These are phyloP conservation scores for Phialophora tarda DNA, from an alignment of 2,329 filamentous ascomycete species.

Conservation along the genomic window DNA sequence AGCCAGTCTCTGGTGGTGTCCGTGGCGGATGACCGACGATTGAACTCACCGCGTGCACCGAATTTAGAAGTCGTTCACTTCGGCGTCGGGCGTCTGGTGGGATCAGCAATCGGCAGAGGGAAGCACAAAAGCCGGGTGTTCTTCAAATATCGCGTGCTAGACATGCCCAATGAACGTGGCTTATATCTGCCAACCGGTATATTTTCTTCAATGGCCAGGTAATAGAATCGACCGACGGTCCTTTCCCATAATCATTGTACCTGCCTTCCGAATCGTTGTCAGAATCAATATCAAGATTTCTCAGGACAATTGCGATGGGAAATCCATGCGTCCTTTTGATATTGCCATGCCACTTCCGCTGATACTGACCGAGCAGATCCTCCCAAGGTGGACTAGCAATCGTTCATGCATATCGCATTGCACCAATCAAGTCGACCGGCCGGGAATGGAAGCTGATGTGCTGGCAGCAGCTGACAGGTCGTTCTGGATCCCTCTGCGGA, in stretches of 20 bases:
- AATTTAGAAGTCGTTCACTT: not conserved
- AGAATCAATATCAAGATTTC: not conserved
- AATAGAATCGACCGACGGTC: not conserved
- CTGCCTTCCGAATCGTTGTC: not conserved
- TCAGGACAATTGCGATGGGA: not conserved
- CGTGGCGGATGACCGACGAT: not conserved
- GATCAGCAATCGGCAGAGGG: not conserved
- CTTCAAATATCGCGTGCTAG: not conserved
- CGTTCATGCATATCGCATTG: constrained; percentile 8
- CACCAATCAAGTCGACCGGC: constrained; percentile 30
- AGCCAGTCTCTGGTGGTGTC: not conserved
- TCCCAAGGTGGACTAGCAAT: constrained; percentile 12
- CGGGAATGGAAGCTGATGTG: constrained; percentile 33
- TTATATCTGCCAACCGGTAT: not conserved
- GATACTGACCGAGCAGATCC: not conserved
- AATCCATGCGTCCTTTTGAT: not conserved
- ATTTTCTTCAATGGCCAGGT: not conserved
- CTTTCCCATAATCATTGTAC: not conserved
- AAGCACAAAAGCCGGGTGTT: not conserved
- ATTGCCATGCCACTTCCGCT: not conserved
- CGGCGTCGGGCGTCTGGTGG: not conserved
- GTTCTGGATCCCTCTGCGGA: constrained; percentile 10
- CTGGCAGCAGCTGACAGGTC: constrained; percentile 36
- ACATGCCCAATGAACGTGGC: not conserved
- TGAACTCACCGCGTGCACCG: not conserved